Base-by-base conservation (phyloP, 129 eudicot genomes). In the Solidago caesia region DNA sequence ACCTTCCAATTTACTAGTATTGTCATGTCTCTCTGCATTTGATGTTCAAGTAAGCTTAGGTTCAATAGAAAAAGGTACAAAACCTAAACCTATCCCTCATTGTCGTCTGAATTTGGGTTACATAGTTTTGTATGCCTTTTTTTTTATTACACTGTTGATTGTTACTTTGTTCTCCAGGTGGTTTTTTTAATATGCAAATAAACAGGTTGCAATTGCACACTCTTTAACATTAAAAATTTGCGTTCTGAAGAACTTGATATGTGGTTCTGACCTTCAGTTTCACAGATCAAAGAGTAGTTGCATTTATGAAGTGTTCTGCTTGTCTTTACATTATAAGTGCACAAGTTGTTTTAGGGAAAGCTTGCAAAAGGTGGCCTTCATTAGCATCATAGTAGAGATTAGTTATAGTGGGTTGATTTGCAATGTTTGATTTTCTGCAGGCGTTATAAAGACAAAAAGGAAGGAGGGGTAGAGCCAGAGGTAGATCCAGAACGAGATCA, bases 401-500 rank as follows among this genome's bases (percentile, higher is more conserved):
- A 64, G 44, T 7, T 41, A 75, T 70, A 64, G 27, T 56, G 64
- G 25, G 64, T 49, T 80, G 43, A 73, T 33, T 67, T 58, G 73
- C 58, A 42, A 12, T 61, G 59, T 59, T 47, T 74, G 60, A 26
- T 76, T 53, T 52, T 45, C 39, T 87, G 85, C 84, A 92, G 97
- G 87, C 80, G 87, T 55, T 65, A 87, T 70, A 92, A 89, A 85
- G 96, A 89, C 70, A 92, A 89, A 77, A 89, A 81, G 83, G 93
- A 89, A 65, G 96, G 88, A 14, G 85, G 48, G 45, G 78, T 64
- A 51, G 88, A 92, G 75, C 91, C 93, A 41, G 92, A 87, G 71
- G 91, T 84, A 63, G 97, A 92, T 81, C 97, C 97, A 21, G 97
- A 92, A 84, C 75, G 97, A 44, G 97, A 92, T 77, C 97, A 92